Conservation (phyloP, 768 basidiomycete species). For the Cyclocybe cylindracea region DNA sequence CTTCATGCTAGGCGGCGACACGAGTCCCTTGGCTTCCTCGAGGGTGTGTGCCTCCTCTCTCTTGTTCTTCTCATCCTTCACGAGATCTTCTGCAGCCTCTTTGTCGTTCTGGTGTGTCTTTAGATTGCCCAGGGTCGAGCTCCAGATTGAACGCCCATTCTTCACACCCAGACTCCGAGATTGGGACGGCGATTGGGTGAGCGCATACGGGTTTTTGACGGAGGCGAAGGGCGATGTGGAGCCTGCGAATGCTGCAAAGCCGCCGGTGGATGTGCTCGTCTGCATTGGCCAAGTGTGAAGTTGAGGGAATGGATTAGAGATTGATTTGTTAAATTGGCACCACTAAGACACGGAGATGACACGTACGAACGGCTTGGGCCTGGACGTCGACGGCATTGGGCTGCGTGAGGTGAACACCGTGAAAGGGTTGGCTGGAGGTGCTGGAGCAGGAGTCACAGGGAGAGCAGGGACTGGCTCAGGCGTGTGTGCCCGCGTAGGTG, state of each 20-base stretch:
- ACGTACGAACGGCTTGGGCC: constrained; percentile 9
- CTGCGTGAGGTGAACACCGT: not conserved
- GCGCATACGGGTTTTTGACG: constrained; percentile 2
- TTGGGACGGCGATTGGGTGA: constrained; percentile 2
- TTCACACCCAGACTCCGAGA: not conserved
- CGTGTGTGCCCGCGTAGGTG: not conserved
- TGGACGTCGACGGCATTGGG: not conserved
- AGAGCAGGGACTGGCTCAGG: not conserved
- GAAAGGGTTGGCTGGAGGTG: not conserved
- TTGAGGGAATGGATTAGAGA: not conserved
- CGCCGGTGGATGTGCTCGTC: constrained; percentile 17
- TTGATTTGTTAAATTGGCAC: not conserved
- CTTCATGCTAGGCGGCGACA: constrained; percentile 16
- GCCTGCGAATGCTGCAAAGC: constrained; percentile 34
- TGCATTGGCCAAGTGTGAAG: not conserved
- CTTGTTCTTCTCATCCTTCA: not conserved
- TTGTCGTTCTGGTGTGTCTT: constrained; percentile 14
- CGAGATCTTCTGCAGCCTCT: not conserved
- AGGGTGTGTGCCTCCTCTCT: constrained; percentile 24
- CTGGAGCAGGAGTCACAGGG: constrained; percentile 1
- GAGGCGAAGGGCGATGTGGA: constrained; percentile 33
- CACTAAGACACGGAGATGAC: not conserved
- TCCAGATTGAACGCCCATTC: constrained; percentile 24
- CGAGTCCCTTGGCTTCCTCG: constrained; percentile 10
- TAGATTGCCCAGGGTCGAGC: constrained; percentile 8